Conservation (phyloP, 2,329 filamentous ascomycete genomes). For the Diplodia sapinea region DNA sequence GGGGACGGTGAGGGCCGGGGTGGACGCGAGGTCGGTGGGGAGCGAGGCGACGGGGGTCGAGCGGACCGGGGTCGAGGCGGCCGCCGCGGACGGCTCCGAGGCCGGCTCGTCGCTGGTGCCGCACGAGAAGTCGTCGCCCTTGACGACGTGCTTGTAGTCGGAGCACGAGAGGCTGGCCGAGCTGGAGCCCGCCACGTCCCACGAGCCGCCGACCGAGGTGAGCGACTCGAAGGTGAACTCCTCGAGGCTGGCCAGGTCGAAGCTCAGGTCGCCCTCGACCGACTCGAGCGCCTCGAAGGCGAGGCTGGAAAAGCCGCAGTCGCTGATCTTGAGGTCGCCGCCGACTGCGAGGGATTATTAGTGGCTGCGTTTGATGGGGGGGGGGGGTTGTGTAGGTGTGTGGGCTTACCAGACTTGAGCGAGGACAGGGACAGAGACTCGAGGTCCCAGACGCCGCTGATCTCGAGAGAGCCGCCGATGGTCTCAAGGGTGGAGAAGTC, state of each 20-base stretch:
- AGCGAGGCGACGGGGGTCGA: slow-evolving; percentile 12
- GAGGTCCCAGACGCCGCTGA: slow-evolving; percentile 21
- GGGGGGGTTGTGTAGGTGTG: neutral
- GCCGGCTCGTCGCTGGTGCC: slow-evolving; percentile 8
- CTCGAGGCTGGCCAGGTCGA: neutral
- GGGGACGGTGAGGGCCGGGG: slow-evolving; percentile 12
- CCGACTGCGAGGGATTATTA: neutral
- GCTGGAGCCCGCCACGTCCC: neutral
- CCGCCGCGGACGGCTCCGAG: neutral
- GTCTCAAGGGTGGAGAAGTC: slow-evolving; percentile 20
- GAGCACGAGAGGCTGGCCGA: slow-evolving; percentile 5
- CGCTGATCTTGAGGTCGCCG: slow-evolving; percentile 19
- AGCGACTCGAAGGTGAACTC: slow-evolving; percentile 13
- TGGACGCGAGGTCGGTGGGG: slow-evolving; percentile 16
- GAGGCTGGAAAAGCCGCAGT: slow-evolving; percentile 24
- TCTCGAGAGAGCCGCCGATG: slow-evolving; percentile 19
- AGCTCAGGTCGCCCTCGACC: slow-evolving; percentile 35
- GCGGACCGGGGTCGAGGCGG: slow-evolving; percentile 3
- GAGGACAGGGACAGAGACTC: slow-evolving; percentile 16
- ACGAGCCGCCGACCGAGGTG: slow-evolving; percentile 16
- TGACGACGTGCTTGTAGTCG: slow-evolving; percentile 3
- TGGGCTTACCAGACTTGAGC: slow-evolving; percentile 6
- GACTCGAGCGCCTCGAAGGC: slow-evolving; percentile 18
- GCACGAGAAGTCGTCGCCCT: slow-evolving; percentile 6
- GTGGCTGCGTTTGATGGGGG: neutral